Evolutionary conservation across 208 protist genomes (phyloP).

Genomic region (Entamoeba histolytica): DNA sequence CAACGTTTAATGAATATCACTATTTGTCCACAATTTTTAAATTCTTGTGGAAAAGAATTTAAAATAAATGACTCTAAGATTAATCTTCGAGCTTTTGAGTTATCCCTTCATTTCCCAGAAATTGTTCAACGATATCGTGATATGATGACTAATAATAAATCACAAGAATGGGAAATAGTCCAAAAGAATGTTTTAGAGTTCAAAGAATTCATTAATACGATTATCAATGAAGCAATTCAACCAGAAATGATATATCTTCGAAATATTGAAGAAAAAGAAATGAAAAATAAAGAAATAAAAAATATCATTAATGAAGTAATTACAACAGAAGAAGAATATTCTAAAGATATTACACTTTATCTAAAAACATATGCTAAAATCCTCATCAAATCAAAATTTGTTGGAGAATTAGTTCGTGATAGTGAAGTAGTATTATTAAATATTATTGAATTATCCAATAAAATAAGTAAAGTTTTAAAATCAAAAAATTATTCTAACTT

Average conservation of each 20-base stretch:
- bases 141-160: too few relatives aligned
- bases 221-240: neutral
- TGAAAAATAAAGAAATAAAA: neutral
- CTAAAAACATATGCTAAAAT: neutral
- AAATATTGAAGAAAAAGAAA: neutral
- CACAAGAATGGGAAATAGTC: too few relatives aligned
- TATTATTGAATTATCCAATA: neutral
- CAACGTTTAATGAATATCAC: too few relatives aligned
- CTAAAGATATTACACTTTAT: neutral
- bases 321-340: neutral
- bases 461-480: neutral
- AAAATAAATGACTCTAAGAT: too few relatives aligned
- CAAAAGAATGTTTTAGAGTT: too few relatives aligned
- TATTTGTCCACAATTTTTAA: too few relatives aligned
- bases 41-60: too few relatives aligned
- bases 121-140: too few relatives aligned
- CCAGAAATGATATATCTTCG: neutral
- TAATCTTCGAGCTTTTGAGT: too few relatives aligned
- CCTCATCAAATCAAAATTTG: neutral
- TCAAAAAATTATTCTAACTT: neutral
- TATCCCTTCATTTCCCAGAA: too few relatives aligned
- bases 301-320: neutral
- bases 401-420: neutral
- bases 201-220: neutral
- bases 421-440: neutral